Base-by-base conservation (phyloP, 2,329 filamentous ascomycete species). In the Xylariaceae sp. region DNA sequence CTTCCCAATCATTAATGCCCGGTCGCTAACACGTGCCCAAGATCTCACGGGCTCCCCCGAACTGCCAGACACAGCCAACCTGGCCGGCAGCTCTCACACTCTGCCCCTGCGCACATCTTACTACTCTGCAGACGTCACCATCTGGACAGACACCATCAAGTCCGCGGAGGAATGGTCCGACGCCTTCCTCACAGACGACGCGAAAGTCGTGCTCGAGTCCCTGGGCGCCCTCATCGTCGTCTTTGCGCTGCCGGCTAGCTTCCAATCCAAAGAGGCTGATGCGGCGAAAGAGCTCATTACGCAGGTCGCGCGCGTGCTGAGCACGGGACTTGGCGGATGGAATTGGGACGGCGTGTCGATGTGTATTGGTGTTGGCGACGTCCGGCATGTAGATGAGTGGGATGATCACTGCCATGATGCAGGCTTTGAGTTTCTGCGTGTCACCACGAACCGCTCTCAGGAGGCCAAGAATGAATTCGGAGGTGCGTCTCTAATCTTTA, bases 341-440 rank as follows among this genome's bases (percentile, higher is more conserved):
- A 75, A 76, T 1, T 88, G 86, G 86, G 86, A 88, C 58, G 86
- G 86, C 0, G 83, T 87, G 0, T 76, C 78, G 13, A 66, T 89
- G 10, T 86, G 80, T 1, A 74, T 88, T 1, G 84, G 81, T 0
- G 77, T 88, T 35, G 80, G 76, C 18, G 75, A 74, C 50, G 70
- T 69, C 4, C 67, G 72, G 37, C 76, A 77, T 44, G 72, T 80
- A 10, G 82, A 85, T 34, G 79, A 81, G 61, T 87, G 84, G 84
- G 85, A 88, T 65, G 83, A 85, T 57, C 65, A 79, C 18, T 85
- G 82, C 66, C 78, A 78, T 3, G 81, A 81, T 58, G 77, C 71
- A 41, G 82, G 83, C 1, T 72, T 88, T 64, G 86, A 89, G 75
- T 88, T 84, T 74, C 81, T 88, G 45, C 81, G 85, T 66, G 76